These are phyloP conservation scores for Kitagawia praeruptora DNA, from an alignment of 129 eudicot species.

Conservation along the genomic window DNA sequence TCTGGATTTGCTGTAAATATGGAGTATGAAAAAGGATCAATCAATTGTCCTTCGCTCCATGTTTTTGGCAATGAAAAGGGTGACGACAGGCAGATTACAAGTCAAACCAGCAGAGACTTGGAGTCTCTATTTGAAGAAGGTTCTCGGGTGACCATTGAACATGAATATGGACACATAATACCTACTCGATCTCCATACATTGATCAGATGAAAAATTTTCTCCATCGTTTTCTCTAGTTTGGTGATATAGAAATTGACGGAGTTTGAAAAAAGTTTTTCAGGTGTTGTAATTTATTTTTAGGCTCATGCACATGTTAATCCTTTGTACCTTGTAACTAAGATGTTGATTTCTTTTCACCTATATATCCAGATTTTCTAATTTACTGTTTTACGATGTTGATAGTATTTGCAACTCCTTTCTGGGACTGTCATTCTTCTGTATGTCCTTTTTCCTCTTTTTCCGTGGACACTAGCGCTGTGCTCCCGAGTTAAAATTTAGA, in stretches of 20 bases:
- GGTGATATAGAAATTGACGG: slow-evolving; percentile 4
- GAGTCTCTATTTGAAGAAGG: slow-evolving; percentile 69
- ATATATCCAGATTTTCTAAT: background rate
- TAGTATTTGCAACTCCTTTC: too few species aligned
- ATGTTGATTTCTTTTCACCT: background rate
- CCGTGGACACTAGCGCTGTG: too few species aligned
- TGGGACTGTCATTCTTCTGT: too few species aligned
- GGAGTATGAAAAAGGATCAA: slow-evolving; percentile 27
- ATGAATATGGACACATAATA: slow-evolving; percentile 80
- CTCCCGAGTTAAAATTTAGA: too few species aligned
- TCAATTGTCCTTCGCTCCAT: slow-evolving; percentile 82
- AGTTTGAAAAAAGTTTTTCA: slow-evolving; percentile 7
- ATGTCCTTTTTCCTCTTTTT: too few species aligned
- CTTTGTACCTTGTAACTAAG: background rate
- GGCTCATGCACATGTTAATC: background rate
- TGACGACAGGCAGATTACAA: slow-evolving; percentile 69
- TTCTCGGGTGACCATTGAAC: slow-evolving; percentile 58
- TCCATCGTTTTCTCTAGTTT: slow-evolving; percentile 45
- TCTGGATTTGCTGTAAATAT: slow-evolving; percentile 75
- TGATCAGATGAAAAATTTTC: slow-evolving; percentile 62
- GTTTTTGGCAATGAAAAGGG: slow-evolving; percentile 65
- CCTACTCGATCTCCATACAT: slow-evolving; percentile 85
- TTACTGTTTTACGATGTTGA: background rate
- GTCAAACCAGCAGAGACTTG: slow-evolving; percentile 54
- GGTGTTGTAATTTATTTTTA: background rate